Conservation (phyloP, 2,329 filamentous ascomycete species). For the Colletotrichum tanaceti region DNA sequence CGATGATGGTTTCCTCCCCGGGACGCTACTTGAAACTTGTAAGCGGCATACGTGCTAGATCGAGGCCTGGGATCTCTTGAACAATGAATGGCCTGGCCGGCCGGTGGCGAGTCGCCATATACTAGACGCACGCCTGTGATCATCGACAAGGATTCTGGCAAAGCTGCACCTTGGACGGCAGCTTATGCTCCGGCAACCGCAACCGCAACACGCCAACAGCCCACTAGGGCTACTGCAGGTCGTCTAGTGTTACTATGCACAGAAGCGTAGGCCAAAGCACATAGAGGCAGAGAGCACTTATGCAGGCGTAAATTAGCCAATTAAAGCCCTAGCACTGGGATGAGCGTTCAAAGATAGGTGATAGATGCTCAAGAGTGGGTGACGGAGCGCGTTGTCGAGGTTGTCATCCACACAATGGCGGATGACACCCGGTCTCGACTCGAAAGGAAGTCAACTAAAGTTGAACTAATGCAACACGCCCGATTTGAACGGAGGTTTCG, state of each 20-base stretch:
- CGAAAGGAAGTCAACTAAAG: slow-evolving; percentile 21
- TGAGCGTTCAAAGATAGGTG: no score
- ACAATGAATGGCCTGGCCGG: neutral
- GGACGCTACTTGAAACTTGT: neutral
- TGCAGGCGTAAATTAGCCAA: slow-evolving; percentile 23
- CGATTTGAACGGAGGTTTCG: slow-evolving; percentile 3
- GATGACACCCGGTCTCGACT: slow-evolving; percentile 10
- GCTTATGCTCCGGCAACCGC: slow-evolving; percentile 22
- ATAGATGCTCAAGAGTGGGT: neutral
- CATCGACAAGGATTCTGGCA: slow-evolving; percentile 28
- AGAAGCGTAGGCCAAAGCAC: neutral
- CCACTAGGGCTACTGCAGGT: slow-evolving; percentile 34
- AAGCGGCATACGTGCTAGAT: slow-evolving; percentile 21
- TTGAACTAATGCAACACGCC: slow-evolving; percentile 30
- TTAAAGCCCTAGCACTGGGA: neutral
- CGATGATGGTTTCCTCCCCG: neutral
- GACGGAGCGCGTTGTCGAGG: slow-evolving; percentile 15
- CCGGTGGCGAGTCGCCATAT: neutral
- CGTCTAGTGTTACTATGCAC: slow-evolving; percentile 20
- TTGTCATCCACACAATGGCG: neutral
- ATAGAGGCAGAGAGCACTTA: neutral
- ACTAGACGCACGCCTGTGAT: slow-evolving; percentile 33
- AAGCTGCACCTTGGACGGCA: slow-evolving; percentile 22
- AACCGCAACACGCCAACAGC: slow-evolving; percentile 21
- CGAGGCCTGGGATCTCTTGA: slow-evolving; percentile 27